Evolutionary conservation across 306 rosid genomes (phyloP).

Genomic region (Begonia peltatifolia): DNA sequence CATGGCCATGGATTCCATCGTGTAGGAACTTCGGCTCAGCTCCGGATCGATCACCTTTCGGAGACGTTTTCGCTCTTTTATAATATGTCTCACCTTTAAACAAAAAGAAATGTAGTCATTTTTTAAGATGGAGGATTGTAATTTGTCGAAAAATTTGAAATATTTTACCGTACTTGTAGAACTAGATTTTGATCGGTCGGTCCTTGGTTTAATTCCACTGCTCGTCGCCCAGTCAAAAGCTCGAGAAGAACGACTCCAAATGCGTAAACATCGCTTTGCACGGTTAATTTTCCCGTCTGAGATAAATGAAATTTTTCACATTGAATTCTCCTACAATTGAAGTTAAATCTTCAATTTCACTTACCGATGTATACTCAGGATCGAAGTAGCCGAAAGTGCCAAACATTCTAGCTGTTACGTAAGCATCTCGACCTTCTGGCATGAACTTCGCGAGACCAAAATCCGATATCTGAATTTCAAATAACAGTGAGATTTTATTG

Average conservation of each 20-base stretch:
- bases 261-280: slow-evolving; percentile 95
- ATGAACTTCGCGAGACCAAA: slow-evolving; percentile 92
- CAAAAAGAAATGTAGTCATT: slow-evolving; percentile 3
- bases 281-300: slow-evolving; percentile 90
- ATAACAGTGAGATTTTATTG: slow-evolving; percentile 1
- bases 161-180: slow-evolving; percentile 41
- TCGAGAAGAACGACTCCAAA: slow-evolving; percentile 97
- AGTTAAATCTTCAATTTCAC: not conserved
- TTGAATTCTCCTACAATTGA: too few species aligned
- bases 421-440: slow-evolving; percentile 85
- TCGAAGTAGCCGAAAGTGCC: slow-evolving; percentile 95
- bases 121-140: not conserved
- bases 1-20: slow-evolving; percentile 66
- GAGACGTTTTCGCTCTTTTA: slow-evolving; percentile 68
- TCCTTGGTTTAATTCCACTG: slow-evolving; percentile 80
- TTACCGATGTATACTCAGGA: slow-evolving; percentile 90
- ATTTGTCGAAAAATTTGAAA: not conserved
- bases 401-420: slow-evolving; percentile 71
- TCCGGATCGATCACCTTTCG: slow-evolving; percentile 79
- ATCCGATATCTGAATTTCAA: slow-evolving; percentile 56
- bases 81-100: slow-evolving; percentile 57
- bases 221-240: slow-evolving; percentile 89
- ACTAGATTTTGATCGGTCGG: slow-evolving; percentile 92
- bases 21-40: slow-evolving; percentile 58
- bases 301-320: not conserved